Evolutionary conservation across 1,284 basidiomycete species (phyloP).

Genomic region (Ceratobasidium sp.): DNA sequence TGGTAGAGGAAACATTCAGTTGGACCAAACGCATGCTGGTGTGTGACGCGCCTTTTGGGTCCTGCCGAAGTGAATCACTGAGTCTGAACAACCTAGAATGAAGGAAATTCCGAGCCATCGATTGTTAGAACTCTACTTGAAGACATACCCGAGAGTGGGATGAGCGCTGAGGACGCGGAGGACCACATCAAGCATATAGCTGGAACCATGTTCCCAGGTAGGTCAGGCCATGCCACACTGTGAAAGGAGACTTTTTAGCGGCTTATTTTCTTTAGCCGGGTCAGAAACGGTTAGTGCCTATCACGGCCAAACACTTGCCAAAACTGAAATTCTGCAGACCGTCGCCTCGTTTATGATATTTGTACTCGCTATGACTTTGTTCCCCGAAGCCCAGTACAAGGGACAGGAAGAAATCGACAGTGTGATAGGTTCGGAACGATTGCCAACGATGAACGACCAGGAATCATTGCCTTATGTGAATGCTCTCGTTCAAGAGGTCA

Average conservation of each 20-base stretch:
- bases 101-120: slow-evolving; percentile 28
- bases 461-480: slow-evolving; percentile 48
- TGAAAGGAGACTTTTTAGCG: background rate
- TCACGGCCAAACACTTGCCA: background rate
- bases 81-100: background rate
- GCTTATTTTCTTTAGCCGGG: background rate
- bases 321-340: slow-evolving; percentile 25
- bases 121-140: slow-evolving; percentile 21
- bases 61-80: no score
- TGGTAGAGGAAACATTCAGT: slow-evolving; percentile 29
- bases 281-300: slow-evolving; percentile 17
- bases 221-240: background rate
- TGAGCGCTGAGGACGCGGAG: slow-evolving; percentile 20
- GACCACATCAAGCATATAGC: slow-evolving; percentile 38
- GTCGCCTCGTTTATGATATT: slow-evolving; percentile 42
- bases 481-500: slow-evolving; percentile 47
- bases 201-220: slow-evolving; percentile 32
- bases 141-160: slow-evolving; percentile 28
- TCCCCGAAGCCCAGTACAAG: slow-evolving; percentile 43
- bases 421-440: slow-evolving; percentile 45
- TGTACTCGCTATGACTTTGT: slow-evolving; percentile 44
- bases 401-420: slow-evolving; percentile 46
- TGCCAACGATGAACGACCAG: slow-evolving; percentile 48
- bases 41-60: background rate
- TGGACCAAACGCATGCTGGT: slow-evolving; percentile 28